Evolutionary conservation across 2,329 filamentous ascomycete genomes (phyloP), one percentile per base, ranked within the genome.

Genomic region (Claviceps sp.): DNA sequence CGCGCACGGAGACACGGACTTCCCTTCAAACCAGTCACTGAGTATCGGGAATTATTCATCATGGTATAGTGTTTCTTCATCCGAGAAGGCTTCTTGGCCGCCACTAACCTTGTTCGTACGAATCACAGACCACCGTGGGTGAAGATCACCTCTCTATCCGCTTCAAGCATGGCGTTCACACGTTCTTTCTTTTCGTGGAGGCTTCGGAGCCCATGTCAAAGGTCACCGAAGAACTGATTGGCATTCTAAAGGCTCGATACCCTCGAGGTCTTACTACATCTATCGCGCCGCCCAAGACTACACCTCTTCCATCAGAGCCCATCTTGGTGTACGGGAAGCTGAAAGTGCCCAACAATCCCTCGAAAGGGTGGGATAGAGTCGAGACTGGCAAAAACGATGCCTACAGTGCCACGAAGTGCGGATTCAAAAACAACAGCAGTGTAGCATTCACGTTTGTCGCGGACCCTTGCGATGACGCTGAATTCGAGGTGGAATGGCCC

Each of bases 81-180:
- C 4, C 16, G 4, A 34, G 9, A 34, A 34, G 30, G 9, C 8
- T 50, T n/a, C 41, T 44, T 7, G 13, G n/a, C 30, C 16, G 48
- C 13, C 5, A 8, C 42, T 50, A 26, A 50, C 30, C 14, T 13
- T 11, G 30, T 34, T 34, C 3, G 3, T 34, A 42, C 16, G 16
- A 18, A 7, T 6, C 3, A 47, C 24, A 56, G 56, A 50, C 37
- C 38, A 50, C 46, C 14, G 57, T 70, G 20, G 67, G 70, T 54
- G 73, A 79, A 45, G 68, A 73, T n/a, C 71, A 76, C 58, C 73
- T 79, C 59, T 86, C 84, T 9, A 70, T 90, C 52, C 77, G 82
- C 54, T 81, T 90, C 69, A 88, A 88, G 66, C 77, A 85, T 63
- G 81, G 84, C 62, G 79, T 80, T 53, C 78, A 82, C 59, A 89